Evolutionary conservation across 2,329 filamentous ascomycete species (phyloP), one percentile per base, ranked within the genome.

Genomic region (Aspergillus chevalieri): DNA sequence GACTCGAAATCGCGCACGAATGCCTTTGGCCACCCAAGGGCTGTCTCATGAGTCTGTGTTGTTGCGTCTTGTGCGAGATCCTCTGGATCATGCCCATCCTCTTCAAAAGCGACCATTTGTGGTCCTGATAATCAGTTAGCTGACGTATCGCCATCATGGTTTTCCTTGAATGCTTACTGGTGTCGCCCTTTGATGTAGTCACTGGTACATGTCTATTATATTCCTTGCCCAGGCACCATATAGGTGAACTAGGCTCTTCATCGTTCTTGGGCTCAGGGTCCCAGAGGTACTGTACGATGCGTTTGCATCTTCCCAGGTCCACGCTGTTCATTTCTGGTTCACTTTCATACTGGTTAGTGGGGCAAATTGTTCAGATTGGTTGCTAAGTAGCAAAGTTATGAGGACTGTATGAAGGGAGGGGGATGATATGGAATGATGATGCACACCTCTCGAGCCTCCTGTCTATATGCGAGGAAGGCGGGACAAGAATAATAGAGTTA

Each of bases 1-100:
- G 92, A 91, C 66, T 95, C 90, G 62, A 97, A 94, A 68, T 98
- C 93, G 52, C 90, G 86, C 30, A 97, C 74, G 62, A 98, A 98
- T 4, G 82, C 78, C 8, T 80, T 74, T 8, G 93, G 93, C 93
- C 93, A 98, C 51, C 86, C 84, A 52, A 73, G 53, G 8, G 42
- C 50, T 38, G 47, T 49, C 15, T 47, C 47, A 21, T 48, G 50
- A 36, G 38, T 14, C 17, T 50, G 53, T 12, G 38, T 33, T 19
- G 15, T 38, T 36, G 30, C 46, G 41, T 47, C 21, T 42, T 49
- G 47, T 43, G 39, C 43, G 19, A 28, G 38, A 2, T 41, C 38
- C 38, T 41, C 21, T 30, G 50, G 43, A 19, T 21, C 17, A 12
- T n/a, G 21, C 47, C 48, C n/a, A 26, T 22, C 34, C 24, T 30